Evolutionary conservation across 1,284 basidiomycete species (phyloP).

Genomic region (Agaricales sp.): DNA sequence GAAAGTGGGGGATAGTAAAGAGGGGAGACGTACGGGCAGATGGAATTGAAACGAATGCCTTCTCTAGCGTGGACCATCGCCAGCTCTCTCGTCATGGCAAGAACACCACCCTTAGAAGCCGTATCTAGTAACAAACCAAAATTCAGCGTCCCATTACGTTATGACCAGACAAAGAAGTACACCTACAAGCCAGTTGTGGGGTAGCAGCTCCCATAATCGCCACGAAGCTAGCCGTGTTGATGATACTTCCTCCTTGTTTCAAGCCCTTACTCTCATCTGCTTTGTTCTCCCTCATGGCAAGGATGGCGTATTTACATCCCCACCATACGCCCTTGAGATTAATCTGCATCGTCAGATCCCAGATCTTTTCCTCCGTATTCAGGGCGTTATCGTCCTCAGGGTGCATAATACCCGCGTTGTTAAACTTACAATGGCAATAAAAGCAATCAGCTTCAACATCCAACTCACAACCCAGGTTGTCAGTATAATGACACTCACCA

Average conservation of each 20-base stretch:
- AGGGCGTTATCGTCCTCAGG: conserved; percentile 88
- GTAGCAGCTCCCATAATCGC: conserved; percentile 91
- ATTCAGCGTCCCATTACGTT: conserved; percentile 6
- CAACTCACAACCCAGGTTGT: neutral
- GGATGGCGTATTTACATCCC: conserved; percentile 94
- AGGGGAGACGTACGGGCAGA: conserved; percentile 74
- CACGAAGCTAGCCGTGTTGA: conserved; percentile 96
- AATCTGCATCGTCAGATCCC: conserved; percentile 90
- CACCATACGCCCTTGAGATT: conserved; percentile 99
- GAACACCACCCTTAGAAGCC: conserved; percentile 88
- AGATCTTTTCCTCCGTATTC: conserved; percentile 92
- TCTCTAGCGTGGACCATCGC: conserved; percentile 97
- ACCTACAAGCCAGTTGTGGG: conserved; percentile 89
- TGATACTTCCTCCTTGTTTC: conserved; percentile 83
- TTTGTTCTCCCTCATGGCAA: conserved; percentile 90
- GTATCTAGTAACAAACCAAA: conserved; percentile 50
- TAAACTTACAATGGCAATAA: conserved; percentile 50
- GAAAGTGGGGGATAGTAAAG: conserved; percentile 3
- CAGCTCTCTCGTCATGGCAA: conserved; percentile 96
- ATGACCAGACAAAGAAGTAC: conserved; percentile 7
- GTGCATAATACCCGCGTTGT: conserved; percentile 97
- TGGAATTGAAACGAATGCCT: conserved; percentile 89
- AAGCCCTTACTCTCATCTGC: conserved; percentile 75
- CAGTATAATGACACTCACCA: conserved; percentile 44
- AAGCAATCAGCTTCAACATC: conserved; percentile 1